Evolutionary conservation across 2,329 filamentous ascomycete species (phyloP), one percentile per base, ranked within the genome.

Genomic region (Monosporascus cannonballus): DNA sequence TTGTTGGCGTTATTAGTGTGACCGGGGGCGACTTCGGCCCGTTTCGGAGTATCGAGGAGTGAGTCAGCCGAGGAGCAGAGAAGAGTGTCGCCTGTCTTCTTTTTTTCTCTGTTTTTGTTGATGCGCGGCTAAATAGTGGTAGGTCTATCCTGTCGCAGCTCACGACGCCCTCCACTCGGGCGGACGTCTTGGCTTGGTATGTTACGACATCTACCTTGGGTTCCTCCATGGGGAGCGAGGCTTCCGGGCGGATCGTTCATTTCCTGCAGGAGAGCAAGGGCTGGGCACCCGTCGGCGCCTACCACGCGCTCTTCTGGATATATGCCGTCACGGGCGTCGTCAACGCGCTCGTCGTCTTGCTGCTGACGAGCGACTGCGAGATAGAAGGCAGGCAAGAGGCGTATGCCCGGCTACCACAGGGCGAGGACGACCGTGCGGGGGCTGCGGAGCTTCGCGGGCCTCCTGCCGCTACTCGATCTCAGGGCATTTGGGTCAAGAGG

Each of bases 111-210:
- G 3, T 24, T 14, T 20, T 7, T 1, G 1, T 18, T 9, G n/a
- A 46, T 11, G 30, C 15, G 7, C 7, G 11, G 42, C n/a, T 15
- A 41, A 41, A 6, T 17, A 41, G 38, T 20, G 9, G 9, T 42
- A 66, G 62, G 55, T 83, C 79, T 0, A 81, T 79, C 36, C 64
- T 87, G 7, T 80, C 82, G 5, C 81, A 86, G 61, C 71, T 87
- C 45, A 85, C 82, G 0, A 74, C 69, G 0, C 73, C 77, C 0
- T 67, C 73, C 30, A 78, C 76, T 1, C 71, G 84, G 47, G 72
- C 81, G 15, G 83, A 87, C 65, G 82, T 87, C n/a, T 71, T 86
- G 54, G 76, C 80, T 8, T 87, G 84, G 84, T 85, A 87, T 60
- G 77, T 85, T 41, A 81, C 78, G 17, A 73, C 71, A 2, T 77